Base-by-base conservation (phyloP, 2,329 filamentous ascomycete genomes). In the Fonsecaea pedrosoi region DNA sequence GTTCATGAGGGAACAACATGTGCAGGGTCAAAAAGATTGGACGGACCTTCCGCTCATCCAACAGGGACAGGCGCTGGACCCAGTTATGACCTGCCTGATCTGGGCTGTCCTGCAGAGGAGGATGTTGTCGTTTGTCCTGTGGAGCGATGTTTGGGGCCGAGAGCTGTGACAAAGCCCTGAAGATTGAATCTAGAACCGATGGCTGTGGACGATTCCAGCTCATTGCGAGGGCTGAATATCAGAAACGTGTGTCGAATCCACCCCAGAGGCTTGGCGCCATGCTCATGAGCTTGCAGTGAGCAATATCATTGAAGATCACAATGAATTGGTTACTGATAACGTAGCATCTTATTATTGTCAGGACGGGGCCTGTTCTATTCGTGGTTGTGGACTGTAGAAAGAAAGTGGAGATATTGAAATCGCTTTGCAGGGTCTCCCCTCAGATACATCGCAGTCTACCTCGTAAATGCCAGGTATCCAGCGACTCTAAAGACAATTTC, bases 1-100 rank as follows among this genome's bases (percentile, higher is more conserved):
- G 81, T 62, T 92, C 86, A 69, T 87, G 87, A 0, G 93, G 93
- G 74, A 96, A 96, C 13, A 97, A 81, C 38, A 92, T 90, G 79
- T 97, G 94, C 0, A 97, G 85, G 0, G 92, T 92, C 1, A 92
- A 81, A n/a, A 97, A 81, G 15, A 90, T 80, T 9, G 63, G 56
- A 32, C 62, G 70, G 8, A 68, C 71, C 9, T 59, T 55, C 12
- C 58, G 42, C n/a, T 34, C 32, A 15, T 67, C 61, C 32, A 54
- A 12, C 13, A 25, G 7, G 2, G 66, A 62, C 3, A 70, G 63
- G 3, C 8, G 18, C 10, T 50, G 45, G 21, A 50, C 21, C 9
- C 45, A 18, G 13, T 38, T 63, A 18, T 64, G 57, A 25, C 60
- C 50, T 6, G 56, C 55, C 21, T 42, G 34, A 25, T 59, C 55